Evolutionary conservation across 179 eudicot genomes (phyloP), one percentile per base, ranked within the genome.

Genomic region (Carnegiea gigantea): DNA sequence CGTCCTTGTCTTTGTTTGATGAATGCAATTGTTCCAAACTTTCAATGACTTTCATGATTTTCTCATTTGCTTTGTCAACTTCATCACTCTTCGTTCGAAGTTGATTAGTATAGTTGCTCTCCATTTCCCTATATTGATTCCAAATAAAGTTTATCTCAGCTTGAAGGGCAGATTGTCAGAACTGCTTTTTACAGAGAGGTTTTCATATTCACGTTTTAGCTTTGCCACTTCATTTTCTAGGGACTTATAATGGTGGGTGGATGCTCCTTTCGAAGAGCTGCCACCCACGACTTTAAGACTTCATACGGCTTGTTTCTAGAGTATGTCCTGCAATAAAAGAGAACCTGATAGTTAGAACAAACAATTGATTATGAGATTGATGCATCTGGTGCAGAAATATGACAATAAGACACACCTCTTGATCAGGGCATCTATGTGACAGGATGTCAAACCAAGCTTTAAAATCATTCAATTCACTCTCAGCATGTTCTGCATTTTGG

Each of bases 71-170:
- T 51, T 75, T 75, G 28, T 85, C 86, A 57, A 84, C 78, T 88
- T 92, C 96, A 24, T 81, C 82, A 77, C 75, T 77, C 84, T 90
- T 92, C 36, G 30, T 80, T 75, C 75, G 84, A 78, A 91, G 80
- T 80, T 83, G 86, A 75, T 77, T 81, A 23, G 85, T 78, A 64
- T 82, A 85, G n/a, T 84, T 84, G 53, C 62, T 87, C 88, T 94
- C 98, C 89, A 86, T 87, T 84, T 54, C 89, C 48, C 80, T 87
- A 73, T 77, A 90, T 80, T 93, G 98, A 84, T 91, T 93, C 97
- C 98, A 92, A 17, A 86, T 88, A 80, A 93, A 93, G 43, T 89
- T 84, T 82, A 87, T 90, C 90, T 95, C 96, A 20, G 88, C 81
- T 81, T 82, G 80, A 57, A 95, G 89, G 23, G 94, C 90, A 77